Evolutionary conservation across 345 rosid species (phyloP), one percentile per base, ranked within the genome.

Genomic region (Melaleuca alternifolia): DNA sequence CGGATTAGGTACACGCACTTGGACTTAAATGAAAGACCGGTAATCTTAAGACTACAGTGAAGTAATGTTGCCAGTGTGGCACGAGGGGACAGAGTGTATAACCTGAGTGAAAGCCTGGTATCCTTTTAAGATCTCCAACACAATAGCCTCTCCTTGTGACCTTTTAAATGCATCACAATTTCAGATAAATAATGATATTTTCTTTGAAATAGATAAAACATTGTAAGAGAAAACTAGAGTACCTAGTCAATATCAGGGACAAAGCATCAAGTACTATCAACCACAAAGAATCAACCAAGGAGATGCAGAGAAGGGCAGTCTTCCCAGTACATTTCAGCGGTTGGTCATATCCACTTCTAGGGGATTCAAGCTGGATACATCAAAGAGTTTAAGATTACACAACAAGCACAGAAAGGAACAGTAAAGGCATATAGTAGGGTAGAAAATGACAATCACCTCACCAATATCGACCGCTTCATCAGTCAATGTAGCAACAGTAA

Each of bases 61-160:
- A 50, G 85, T 83, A 44, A 54, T 52, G 54, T 16, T 83, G 79
- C 79, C 18, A 71, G 79, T 50, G 23, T 57, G 28, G 37, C 75
- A 7, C 9, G 59, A 56, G 87, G 41, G 46, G 56, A 82, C 52
- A 52, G 62, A 46, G 24, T 24, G 44, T 26, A 82, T 89, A 90
- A 96, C 99, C 99, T 97, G 99, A 86, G 98, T 97, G 90, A 97
- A 97, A 91, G 99, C 99, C 89, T 97, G 99, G 87, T 97, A 97
- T 85, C 98, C 99, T 91, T 97, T 97, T 79, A 97, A 90, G 91
- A 97, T 95, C 91, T 97, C 99, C 94, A 97, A 90, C 76, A 96
- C 95, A 86, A 97, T 94, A 87, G 99, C 99, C 94, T 97, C 99
- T 87, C 98, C 99, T 87, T 97, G 99, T 77, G 99, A 97, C 96